Base-by-base conservation (phyloP, 768 basidiomycete species). In the Hericium rajendrae region DNA sequence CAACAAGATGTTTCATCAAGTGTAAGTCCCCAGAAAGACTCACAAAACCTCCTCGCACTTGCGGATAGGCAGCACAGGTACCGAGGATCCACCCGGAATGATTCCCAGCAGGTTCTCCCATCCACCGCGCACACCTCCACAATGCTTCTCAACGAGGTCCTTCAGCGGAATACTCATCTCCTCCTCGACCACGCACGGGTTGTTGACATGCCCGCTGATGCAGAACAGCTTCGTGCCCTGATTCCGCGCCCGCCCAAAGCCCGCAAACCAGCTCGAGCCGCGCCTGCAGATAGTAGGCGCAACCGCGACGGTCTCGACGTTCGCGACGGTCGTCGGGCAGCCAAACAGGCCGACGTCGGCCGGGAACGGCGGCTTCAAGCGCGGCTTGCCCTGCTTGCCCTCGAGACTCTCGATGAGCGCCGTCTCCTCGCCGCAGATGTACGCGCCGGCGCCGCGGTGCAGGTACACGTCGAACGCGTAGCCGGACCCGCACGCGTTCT, bases 51-150 rank as follows among this genome's bases (percentile, higher is more conserved):
- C 87, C 53, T 82, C 83, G 66, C 91, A 95, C 62, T 80, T 79
- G 63, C 86, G 75, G 53, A 82, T 91, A 8, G 93, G 93, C 40
- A 99, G 75, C 49, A 99, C 84, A 12, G 95, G 95, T 2, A 98
- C 95, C 3, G 93, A 97, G 55, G 85, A 86, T 20, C 95, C 95
- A 57, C 95, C 95, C 4, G 95, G 94, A 60, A 97, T 83, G 65
- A 97, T 94, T n/a, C 95, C 95, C 37, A 97, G 82, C 18, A 97
- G 70, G 73, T 99, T 98, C 66, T 94, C 86, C 95, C 95, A 99
- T 9, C 95, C 95, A 56, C 95, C 95, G 38, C 76, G 74, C 43
- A 99, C 84, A 66, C 95, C 95, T 20, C 95, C 95, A 67, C 94
- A 95, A 71, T 99, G 95, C 75, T 93, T 95, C 73, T 97, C 95